Conservation (phyloP, 768 basidiomycete genomes). For the Clitopilus passeckerianus region DNA sequence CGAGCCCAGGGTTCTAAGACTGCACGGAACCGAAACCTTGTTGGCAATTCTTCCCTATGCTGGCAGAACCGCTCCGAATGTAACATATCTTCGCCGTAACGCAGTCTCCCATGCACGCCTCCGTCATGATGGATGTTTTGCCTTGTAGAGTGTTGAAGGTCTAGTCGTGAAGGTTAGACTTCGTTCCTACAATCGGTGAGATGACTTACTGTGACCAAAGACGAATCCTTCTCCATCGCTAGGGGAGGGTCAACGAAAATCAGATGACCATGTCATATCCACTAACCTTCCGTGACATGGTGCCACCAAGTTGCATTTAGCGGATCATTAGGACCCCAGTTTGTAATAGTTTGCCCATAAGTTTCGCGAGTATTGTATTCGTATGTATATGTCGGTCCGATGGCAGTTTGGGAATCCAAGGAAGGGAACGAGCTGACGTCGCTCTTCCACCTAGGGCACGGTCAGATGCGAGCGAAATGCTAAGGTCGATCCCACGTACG, state of each 20-base stretch:
- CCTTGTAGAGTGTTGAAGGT: slow-evolving; percentile 70
- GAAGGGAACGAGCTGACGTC: slow-evolving; percentile 56
- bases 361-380: slow-evolving; percentile 71
- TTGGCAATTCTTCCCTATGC: slow-evolving; percentile 55
- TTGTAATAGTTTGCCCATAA: slow-evolving; percentile 52
- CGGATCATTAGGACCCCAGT: slow-evolving; percentile 62
- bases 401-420: slow-evolving; percentile 49
- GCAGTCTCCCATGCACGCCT: slow-evolving; percentile 58
- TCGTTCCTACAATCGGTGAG: neutral
- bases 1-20: slow-evolving; percentile 5
- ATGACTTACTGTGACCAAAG: slow-evolving; percentile 50
- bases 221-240: slow-evolving; percentile 57
- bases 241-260: slow-evolving; percentile 1
- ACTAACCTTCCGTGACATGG: slow-evolving; percentile 61
- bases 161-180: slow-evolving; percentile 20
- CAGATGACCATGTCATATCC: neutral
- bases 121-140: slow-evolving; percentile 53
- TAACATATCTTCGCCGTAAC: slow-evolving; percentile 69
- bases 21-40: slow-evolving; percentile 58
- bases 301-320: slow-evolving; percentile 86
- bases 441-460: slow-evolving; percentile 48
- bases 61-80: slow-evolving; percentile 68
- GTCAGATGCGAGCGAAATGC: neutral
- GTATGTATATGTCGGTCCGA: slow-evolving; percentile 57
- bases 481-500: slow-evolving; percentile 36